Evolutionary conservation across 2,329 filamentous ascomycete genomes (phyloP), one percentile per base, ranked within the genome.

Genomic region (Colletotrichum phormii): DNA sequence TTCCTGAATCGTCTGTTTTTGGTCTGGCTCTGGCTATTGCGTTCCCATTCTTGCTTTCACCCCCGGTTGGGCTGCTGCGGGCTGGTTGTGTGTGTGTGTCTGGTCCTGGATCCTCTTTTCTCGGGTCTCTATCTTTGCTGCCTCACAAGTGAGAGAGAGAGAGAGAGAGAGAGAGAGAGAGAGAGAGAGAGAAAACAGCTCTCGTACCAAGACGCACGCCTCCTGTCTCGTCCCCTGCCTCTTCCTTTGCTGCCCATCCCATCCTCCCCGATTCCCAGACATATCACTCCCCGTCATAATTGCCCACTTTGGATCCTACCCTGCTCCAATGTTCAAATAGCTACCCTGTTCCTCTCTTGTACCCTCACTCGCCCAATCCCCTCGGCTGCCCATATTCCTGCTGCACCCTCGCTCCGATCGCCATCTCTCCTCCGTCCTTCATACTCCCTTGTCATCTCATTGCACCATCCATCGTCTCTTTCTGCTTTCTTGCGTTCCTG

Each of bases 261-360:
- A 33, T 55, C 51, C 33, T 55, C 62, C 54, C 67, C 60, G 46
- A 51, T 73, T 57, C 59, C 77, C 46, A 61, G 42, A 71, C 78
- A 79, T 76, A 77, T 80, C 71, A 72, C 75, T 77, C n/a, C 61
- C 31, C 60, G 35, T 63, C 61, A 63, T 53, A 33, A 63, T 24
- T 78, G 80, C 75, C 81, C 81, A 82, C 80, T 78, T 75, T 73
- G 76, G 77, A 80, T 81, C 80, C 79, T 77, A 80, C 80, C 78
- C 67, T 76, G 75, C 77, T 71, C 76, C 74, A 76, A 73, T 78
- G 79, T 76, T 81, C 80, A 80, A 81, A 80, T 80, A 80, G 76
- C 75, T 79, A 79, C 80, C 79, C 79, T 79, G 77, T 72, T 77
- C 72, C 77, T 64, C 70, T 64, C 60, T 37, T 70, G 60, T 37